phyloP scores from a whole-genome alignment of 2,329 filamentous ascomycete genomes.

The Cytospora mali region DNA sequence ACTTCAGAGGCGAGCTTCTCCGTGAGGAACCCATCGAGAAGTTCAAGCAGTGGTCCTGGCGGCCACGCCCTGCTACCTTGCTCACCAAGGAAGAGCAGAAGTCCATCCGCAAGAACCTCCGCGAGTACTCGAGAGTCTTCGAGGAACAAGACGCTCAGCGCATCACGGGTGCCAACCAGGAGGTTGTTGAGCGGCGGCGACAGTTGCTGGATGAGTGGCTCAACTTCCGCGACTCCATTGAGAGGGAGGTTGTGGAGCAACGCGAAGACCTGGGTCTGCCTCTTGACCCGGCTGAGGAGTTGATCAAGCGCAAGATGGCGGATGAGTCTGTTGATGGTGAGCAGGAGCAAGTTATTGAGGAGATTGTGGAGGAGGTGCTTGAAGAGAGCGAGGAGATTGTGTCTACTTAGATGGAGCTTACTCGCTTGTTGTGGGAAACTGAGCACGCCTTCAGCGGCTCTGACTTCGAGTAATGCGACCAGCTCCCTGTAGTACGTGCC shows the following conservation, averaged over 20 bases:
- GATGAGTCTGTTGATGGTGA: conserved; percentile 60
- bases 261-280: conserved; percentile 68
- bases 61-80: conserved; percentile 86
- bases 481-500: conserved; percentile 92
- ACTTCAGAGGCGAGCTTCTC: conserved; percentile 87
- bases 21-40: conserved; percentile 92
- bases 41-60: conserved; percentile 98
- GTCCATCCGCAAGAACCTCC: conserved; percentile 95
- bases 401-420: conserved; percentile 24
- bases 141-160: conserved; percentile 94
- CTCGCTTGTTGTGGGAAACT: background rate
- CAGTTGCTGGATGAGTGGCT: conserved; percentile 85
- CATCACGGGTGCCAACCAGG: conserved; percentile 89
- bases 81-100: conserved; percentile 97
- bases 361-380: conserved; percentile 80
- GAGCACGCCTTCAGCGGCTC: background rate
- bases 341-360: conserved; percentile 81
- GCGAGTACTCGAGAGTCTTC: conserved; percentile 93
- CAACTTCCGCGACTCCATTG: conserved; percentile 76
- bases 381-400: conserved; percentile 84
- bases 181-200: conserved; percentile 86
- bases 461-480: background rate
- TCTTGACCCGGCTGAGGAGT: conserved; percentile 63
- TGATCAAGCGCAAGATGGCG: conserved; percentile 59
- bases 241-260: conserved; percentile 73